Evolutionary conservation across 2,329 filamentous ascomycete genomes (phyloP), one percentile per base, ranked within the genome.

Genomic region (Pochonia chlamydosporia): DNA sequence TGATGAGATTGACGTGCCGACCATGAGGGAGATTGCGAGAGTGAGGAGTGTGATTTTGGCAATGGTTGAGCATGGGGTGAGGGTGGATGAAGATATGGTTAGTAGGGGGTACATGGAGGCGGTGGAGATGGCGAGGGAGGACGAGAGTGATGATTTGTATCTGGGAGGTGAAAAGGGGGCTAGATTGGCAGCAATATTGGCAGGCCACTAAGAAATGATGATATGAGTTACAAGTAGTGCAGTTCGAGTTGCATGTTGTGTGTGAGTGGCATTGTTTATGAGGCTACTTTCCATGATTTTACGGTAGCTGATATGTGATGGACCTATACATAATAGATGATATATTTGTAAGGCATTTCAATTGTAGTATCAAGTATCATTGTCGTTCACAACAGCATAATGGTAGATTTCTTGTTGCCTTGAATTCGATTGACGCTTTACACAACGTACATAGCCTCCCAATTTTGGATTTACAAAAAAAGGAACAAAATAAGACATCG

Each of bases 61-160:
- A 1, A 70, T 99, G 49, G 87, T 95, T 2, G 86, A 95, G 63
- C 82, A 85, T 39, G 88, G 89, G 0, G 71, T 93, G 37, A 81
- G 84, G 49, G 89, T 99, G 24, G 93, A 97, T 57, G 92, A 97
- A 69, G 89, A 93, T 37, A 91, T 83, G 63, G 86, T 97, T 20
- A 85, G 82, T 57, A 82, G 75, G 58, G 89, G 87, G 0, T 99
- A 97, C 62, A 81, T 86, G 45, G 87, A 86, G 52, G 87, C 87
- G 25, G 73, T 95, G 2, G 87, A 95, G 58, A 72, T 92, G 60
- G 83, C 81, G 14, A 74, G 83, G 43, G 73, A 80, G 50, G 77
- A 80, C 14, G 72, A 76, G 1, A 72, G 77, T 18, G 82, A 81
- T 23, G 79, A 78, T 53, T 63, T 81, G 36, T 84, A 82, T 59